Evolutionary conservation across 1,284 basidiomycete species (phyloP).

Genomic region (Irpex sp.): DNA sequence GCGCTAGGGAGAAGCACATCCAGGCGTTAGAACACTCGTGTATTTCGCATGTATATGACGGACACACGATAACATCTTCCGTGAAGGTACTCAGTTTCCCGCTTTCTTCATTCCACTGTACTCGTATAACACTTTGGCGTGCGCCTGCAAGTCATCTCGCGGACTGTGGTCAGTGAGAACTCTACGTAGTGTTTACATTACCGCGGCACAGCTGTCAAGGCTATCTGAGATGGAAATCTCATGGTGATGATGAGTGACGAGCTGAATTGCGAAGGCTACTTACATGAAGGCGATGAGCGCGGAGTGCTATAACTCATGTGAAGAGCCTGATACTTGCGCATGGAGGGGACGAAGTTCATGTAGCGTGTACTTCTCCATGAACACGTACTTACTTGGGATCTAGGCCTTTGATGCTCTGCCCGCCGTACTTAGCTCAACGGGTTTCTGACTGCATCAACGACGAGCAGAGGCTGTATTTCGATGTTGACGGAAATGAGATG

Average conservation of each 20-base stretch:
- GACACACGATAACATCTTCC: neutral
- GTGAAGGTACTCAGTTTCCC: neutral
- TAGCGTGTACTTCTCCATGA: neutral
- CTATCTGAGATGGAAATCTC: neutral
- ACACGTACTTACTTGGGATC: too few species aligned
- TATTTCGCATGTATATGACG: neutral
- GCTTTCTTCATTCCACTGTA: neutral
- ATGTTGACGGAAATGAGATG: neutral
- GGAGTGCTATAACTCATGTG: neutral
- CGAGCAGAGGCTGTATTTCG: neutral
- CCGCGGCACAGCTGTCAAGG: neutral
- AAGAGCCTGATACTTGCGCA: neutral
- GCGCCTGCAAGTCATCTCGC: neutral
- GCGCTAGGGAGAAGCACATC: neutral
- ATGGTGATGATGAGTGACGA: neutral
- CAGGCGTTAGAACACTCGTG: neutral
- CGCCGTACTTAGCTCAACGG: neutral
- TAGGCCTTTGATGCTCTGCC: neutral
- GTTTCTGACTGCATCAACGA: neutral
- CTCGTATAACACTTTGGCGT: too few species aligned
- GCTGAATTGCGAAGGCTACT: neutral
- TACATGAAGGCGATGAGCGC: neutral
- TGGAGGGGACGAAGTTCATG: neutral
- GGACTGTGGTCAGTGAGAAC: neutral
- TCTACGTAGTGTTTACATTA: neutral